These are phyloP conservation scores for Kwoniella bestiolae DNA, from an alignment of 768 basidiomycete genomes.

Conservation along the genomic window DNA sequence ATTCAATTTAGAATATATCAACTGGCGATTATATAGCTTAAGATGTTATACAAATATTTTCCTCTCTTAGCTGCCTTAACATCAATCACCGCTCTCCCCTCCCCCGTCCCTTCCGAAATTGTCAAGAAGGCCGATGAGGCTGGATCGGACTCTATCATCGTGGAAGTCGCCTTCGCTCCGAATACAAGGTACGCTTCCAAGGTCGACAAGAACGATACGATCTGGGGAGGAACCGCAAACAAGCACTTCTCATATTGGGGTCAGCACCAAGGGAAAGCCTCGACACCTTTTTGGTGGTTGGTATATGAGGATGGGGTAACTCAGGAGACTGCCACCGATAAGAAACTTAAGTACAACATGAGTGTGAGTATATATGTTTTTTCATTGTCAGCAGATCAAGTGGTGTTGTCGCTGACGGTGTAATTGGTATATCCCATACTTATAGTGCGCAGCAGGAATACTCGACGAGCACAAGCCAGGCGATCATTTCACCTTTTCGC, in stretches of 20 bases:
- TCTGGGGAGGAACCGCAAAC: not conserved
- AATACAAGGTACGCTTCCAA: not conserved
- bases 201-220: not conserved
- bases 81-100: not conserved
- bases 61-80: not conserved
- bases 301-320: not conserved
- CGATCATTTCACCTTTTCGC: not conserved
- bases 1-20: no score
- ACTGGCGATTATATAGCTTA: no score
- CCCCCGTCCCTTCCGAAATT: not conserved
- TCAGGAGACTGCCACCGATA: not conserved
- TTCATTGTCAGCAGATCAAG: no score
- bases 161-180: not conserved
- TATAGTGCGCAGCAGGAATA: not conserved
- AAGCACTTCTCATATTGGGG: not conserved
- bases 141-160: not conserved
- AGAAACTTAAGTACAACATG: not conserved
- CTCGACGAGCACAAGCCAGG: not conserved
- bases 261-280: not conserved
- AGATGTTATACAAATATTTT: not conserved
- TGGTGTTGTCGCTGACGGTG: no score
- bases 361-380: not conserved
- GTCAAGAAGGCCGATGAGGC: not conserved
- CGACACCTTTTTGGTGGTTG: not conserved
- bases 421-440: no score